Base-by-base conservation (phyloP, 345 rosid species). In the Pelargonium nanum region DNA sequence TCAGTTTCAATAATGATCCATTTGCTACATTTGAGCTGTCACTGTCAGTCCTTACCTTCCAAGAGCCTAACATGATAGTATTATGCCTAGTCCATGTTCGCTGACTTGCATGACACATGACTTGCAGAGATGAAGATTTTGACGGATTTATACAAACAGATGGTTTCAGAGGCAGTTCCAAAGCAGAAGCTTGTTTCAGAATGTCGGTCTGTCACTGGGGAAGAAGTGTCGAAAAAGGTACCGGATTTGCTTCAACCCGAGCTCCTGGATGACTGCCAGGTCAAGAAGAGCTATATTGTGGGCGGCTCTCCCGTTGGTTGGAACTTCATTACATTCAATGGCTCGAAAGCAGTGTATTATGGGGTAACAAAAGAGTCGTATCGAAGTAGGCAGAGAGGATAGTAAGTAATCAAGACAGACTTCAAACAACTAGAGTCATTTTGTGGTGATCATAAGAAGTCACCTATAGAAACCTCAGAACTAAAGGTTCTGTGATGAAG, bases 241-340 rank as follows among this genome's bases (percentile, higher is more conserved):
- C 75, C 61, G 24, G 26, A 24, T 54, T 65, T 54, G 44, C 25
- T 57, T 64, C 4, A 68, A 64, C 57, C 65, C 76, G 25, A 60
- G n/a, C 84, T 55, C 80, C 75, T 8, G 76, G 59, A 28, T 70
- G 69, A 67, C 83, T 12, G 48, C 75, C 55, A 59, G 45, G 80
- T 53, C 75, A 65, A n/a, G 70, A 59, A 0, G 75, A 64, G 74
- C 15, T 40, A 60, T 19, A 69, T 84, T 55, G 79, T 84, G 5
- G 99, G 99, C 32, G 89, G 91, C 16, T 89, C 96, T 0, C 88
- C 91, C 24, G 85, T 93, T 71, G 99, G 99, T 57, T 93, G 99
- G 99, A 89, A 93, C 53, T 89, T 87, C 62, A 16, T 87, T 23
- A 93, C 91, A 28, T 74, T 56, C 57, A 50, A 75, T 1, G 77